Evolutionary conservation across 305 asterid species (phyloP).

Genomic region (Fraxinus angustifolia): DNA sequence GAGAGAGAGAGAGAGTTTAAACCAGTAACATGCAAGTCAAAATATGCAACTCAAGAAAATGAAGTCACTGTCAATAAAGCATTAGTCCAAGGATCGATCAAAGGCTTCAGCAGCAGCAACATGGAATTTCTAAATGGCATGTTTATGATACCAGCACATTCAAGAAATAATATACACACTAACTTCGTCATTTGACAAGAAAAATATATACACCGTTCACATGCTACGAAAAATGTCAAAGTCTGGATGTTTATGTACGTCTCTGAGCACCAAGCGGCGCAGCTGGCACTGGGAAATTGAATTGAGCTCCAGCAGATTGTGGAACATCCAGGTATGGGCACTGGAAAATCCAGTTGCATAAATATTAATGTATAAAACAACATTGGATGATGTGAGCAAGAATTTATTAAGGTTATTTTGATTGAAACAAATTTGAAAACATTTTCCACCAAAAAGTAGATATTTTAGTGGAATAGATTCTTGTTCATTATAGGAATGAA

Average conservation of each 20-base stretch:
- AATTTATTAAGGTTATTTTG: neutral
- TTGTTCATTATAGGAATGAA: neutral
- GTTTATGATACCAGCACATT: constrained; percentile 29
- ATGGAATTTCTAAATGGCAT: constrained; percentile 17
- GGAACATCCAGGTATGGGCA: constrained; percentile 96
- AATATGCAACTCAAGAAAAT: neutral
- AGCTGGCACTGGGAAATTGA: constrained; percentile 75
- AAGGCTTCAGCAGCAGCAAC: neutral
- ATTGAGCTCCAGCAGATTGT: constrained; percentile 45
- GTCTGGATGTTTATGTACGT: constrained; percentile 35
- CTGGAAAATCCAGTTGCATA: constrained; percentile 36
- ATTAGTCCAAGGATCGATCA: neutral
- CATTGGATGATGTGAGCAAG: neutral
- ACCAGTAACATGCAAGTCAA: neutral
- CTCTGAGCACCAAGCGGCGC: constrained; percentile 91
- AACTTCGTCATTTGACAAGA: neutral
- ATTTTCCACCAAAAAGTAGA: neutral
- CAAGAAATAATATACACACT: constrained; percentile 25
- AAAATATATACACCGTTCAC: constrained; percentile 10
- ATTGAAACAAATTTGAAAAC: neutral
- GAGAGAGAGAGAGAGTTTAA: neutral
- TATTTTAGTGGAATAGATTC: neutral
- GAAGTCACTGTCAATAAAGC: neutral
- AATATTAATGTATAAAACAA: neutral
- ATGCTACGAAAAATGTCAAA: neutral